A percentile compares a stretch with the other conserved stretches of the same genome.
Evolutionary conservation across 306 rosid species (phyloP).

Genomic region (Gastrolobium villosum): DNA sequence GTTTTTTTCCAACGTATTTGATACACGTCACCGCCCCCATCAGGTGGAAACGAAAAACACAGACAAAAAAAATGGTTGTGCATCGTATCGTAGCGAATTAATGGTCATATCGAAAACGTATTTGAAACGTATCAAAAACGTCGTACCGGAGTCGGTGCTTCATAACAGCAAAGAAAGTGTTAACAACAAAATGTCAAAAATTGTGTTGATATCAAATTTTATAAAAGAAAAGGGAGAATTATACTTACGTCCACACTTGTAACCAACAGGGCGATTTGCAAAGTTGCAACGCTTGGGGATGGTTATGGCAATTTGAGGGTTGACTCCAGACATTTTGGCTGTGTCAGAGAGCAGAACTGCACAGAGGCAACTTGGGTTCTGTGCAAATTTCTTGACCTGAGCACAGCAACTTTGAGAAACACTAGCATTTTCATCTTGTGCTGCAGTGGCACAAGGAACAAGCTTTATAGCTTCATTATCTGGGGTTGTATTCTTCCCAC

Average conservation of each 20-base stretch:
- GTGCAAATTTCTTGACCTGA: conserved; percentile 58
- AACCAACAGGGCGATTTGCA: conserved; percentile 69
- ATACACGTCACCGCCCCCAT: too few species aligned
- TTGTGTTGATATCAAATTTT: neutral
- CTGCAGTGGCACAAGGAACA: conserved; percentile 68
- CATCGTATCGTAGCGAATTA: too few species aligned
- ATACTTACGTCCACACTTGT: conserved; percentile 72
- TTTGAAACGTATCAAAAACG: too few species aligned
- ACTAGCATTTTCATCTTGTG: conserved; percentile 60
- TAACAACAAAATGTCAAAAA: neutral
- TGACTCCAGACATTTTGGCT: conserved; percentile 57
- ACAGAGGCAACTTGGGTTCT: conserved; percentile 67
- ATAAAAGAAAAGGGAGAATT: neutral
- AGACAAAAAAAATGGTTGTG: too few species aligned
- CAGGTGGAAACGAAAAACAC: too few species aligned
- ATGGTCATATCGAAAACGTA: too few species aligned
- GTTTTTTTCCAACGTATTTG: too few species aligned
- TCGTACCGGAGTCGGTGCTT: too few species aligned
- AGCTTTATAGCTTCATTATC: conserved; percentile 70
- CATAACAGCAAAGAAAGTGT: too few species aligned
- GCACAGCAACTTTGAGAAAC: conserved; percentile 62
- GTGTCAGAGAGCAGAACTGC: conserved; percentile 67
- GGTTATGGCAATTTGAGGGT: conserved; percentile 61
- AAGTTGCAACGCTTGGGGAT: conserved; percentile 80
- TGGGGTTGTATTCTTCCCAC: conserved; percentile 65